These are phyloP conservation scores for Verticillium nonalfalfae DNA, from an alignment of 2,329 filamentous ascomycete species.

Conservation along the genomic window DNA sequence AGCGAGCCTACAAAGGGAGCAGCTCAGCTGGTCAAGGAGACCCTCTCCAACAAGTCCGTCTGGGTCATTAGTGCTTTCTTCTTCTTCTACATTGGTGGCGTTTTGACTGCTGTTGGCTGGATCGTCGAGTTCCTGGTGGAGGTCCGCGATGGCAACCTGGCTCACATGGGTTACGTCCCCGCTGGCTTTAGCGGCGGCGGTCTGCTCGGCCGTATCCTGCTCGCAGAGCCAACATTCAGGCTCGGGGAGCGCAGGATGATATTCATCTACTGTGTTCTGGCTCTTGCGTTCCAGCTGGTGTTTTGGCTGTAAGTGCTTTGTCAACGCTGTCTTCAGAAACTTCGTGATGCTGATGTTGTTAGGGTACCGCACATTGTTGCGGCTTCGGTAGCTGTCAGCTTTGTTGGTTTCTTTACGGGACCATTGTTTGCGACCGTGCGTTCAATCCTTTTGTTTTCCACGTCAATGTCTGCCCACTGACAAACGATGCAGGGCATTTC, in stretches of 20 bases:
- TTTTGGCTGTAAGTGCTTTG: slow-evolving; percentile 46
- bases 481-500: slow-evolving; percentile 37
- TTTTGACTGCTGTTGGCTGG: slow-evolving; percentile 53
- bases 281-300: slow-evolving; percentile 47
- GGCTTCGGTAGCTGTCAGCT: slow-evolving; percentile 45
- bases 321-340: neutral
- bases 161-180: slow-evolving; percentile 55
- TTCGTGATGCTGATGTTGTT: neutral
- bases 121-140: slow-evolving; percentile 58
- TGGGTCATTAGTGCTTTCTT: slow-evolving; percentile 58
- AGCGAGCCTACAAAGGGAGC: slow-evolving; percentile 17
- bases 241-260: slow-evolving; percentile 54
- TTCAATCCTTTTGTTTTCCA: neutral
- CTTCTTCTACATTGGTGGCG: slow-evolving; percentile 55
- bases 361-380: slow-evolving; percentile 37
- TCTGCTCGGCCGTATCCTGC: slow-evolving; percentile 47
- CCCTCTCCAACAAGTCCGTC: slow-evolving; percentile 37
- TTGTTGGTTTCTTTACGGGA: slow-evolving; percentile 52
- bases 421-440: slow-evolving; percentile 51
- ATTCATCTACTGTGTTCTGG: slow-evolving; percentile 43
- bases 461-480: neutral
- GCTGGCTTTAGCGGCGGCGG: slow-evolving; percentile 53
- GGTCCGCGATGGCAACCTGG: slow-evolving; percentile 49
- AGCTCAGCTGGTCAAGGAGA: slow-evolving; percentile 33
- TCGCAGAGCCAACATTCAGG: slow-evolving; percentile 53